Evolutionary conservation across 306 rosid species (phyloP).

Genomic region (Rosa persica): DNA sequence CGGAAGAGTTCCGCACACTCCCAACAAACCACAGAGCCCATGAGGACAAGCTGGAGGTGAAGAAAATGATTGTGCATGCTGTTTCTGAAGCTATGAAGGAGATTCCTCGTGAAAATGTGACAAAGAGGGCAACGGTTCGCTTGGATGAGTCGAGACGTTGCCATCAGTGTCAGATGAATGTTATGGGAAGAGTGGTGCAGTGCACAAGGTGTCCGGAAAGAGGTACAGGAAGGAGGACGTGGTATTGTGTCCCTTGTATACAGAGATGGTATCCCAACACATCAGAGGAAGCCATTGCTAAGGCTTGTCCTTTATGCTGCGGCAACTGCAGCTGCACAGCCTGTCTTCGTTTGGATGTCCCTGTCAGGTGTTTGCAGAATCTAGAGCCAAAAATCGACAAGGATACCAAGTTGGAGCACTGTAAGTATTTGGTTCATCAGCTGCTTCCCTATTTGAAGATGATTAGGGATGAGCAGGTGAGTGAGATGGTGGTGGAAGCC

Average conservation of each 20-base stretch:
- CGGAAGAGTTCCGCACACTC: conserved; percentile 75
- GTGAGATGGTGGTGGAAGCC: conserved; percentile 36
- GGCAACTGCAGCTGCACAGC: conserved; percentile 82
- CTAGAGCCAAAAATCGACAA: neutral
- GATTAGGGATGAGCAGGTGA: conserved; percentile 58
- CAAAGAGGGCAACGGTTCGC: neutral
- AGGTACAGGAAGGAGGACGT: conserved; percentile 31
- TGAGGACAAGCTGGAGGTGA: conserved; percentile 85
- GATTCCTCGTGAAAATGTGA: neutral
- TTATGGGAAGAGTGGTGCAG: conserved; percentile 69
- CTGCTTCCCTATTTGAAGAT: conserved; percentile 66
- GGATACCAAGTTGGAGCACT: conserved; percentile 25
- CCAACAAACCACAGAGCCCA: conserved; percentile 59
- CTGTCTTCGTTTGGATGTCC: conserved; percentile 52
- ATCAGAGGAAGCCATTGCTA: conserved; percentile 49
- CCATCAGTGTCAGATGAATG: conserved; percentile 90
- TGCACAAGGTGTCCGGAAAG: conserved; percentile 29
- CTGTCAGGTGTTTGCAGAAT: conserved; percentile 32
- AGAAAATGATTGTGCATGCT: conserved; percentile 65
- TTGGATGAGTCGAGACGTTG: conserved; percentile 46
- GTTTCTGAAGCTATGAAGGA: conserved; percentile 18
- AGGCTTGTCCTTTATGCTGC: conserved; percentile 70
- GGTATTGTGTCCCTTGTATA: conserved; percentile 58
- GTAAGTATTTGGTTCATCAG: conserved; percentile 43
- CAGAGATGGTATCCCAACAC: conserved; percentile 60